Evolutionary conservation across 768 basidiomycete species (phyloP).

Genomic region (Hygrocybe coccinea): DNA sequence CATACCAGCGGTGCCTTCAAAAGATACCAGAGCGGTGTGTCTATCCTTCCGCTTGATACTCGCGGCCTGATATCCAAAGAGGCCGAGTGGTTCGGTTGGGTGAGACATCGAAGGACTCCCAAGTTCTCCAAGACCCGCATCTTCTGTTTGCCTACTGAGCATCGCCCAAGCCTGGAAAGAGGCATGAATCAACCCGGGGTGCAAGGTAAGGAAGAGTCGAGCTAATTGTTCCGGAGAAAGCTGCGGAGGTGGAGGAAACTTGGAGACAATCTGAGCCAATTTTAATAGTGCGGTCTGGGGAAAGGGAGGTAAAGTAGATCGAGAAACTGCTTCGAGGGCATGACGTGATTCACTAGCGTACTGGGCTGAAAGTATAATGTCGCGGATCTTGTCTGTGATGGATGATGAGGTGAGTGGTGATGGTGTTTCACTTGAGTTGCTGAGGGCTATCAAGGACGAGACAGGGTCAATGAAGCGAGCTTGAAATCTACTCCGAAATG

Average conservation of each 20-base stretch:
- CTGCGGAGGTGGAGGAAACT: slow-evolving; percentile 44
- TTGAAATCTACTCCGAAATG: slow-evolving; percentile 65
- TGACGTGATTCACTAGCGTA: slow-evolving; percentile 56
- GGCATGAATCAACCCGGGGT: slow-evolving; percentile 52
- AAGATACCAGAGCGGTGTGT: slow-evolving; percentile 39
- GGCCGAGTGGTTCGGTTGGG: slow-evolving; percentile 40
- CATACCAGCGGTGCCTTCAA: slow-evolving; percentile 31
- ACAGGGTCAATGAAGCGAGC: slow-evolving; percentile 62
- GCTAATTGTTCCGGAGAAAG: slow-evolving; percentile 48
- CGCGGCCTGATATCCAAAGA: slow-evolving; percentile 49
- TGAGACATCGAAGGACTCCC: slow-evolving; percentile 43
- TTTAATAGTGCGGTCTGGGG: slow-evolving; percentile 60
- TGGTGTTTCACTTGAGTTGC: slow-evolving; percentile 12
- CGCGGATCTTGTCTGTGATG: slow-evolving; percentile 44
- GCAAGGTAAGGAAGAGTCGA: slow-evolving; percentile 51
- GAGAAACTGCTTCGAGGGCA: slow-evolving; percentile 49
- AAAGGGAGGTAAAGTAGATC: slow-evolving; percentile 53
- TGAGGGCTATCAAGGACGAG: slow-evolving; percentile 46
- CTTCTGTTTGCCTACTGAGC: slow-evolving; percentile 50
- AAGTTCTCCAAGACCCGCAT: slow-evolving; percentile 50
- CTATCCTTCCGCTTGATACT: slow-evolving; percentile 39
- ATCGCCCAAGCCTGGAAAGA: slow-evolving; percentile 61
- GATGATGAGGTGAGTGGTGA: slow-evolving; percentile 10
- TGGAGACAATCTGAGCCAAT: slow-evolving; percentile 39
- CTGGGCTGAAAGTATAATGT: slow-evolving; percentile 58